These are phyloP conservation scores for Metarhizium album DNA, from an alignment of 2,329 filamentous ascomycete genomes.

Conservation along the genomic window DNA sequence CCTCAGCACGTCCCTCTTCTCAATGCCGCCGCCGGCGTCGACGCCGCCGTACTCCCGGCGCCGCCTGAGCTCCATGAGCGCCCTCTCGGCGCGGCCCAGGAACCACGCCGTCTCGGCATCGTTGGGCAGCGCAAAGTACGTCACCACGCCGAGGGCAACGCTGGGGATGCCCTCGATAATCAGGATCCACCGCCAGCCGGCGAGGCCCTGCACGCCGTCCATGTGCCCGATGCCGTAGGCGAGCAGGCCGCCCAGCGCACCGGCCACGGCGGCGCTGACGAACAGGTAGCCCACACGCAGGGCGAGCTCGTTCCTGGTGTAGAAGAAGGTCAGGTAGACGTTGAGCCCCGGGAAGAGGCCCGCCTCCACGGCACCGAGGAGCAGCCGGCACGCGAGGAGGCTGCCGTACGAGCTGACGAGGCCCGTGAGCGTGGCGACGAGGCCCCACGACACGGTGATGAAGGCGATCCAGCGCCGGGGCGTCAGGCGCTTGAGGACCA, in stretches of 20 bases:
- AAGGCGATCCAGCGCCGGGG: constrained; percentile 54
- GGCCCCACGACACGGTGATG: constrained; percentile 54
- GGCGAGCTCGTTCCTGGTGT: constrained; percentile 62
- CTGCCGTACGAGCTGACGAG: constrained; percentile 54
- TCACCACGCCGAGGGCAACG: constrained; percentile 22
- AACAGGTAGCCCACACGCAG: constrained; percentile 65
- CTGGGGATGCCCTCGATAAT: constrained; percentile 40
- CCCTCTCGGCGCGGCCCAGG: constrained; percentile 46
- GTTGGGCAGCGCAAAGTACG: constrained; percentile 25
- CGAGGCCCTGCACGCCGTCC: constrained; percentile 52
- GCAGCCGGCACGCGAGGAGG: constrained; percentile 56
- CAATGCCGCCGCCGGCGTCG: constrained; percentile 33
- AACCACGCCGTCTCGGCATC: constrained; percentile 45
- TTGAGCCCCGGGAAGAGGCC: constrained; percentile 60
- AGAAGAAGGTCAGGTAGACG: constrained; percentile 65
- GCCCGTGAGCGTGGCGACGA: constrained; percentile 60
- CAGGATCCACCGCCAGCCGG: constrained; percentile 64
- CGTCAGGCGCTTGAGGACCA: constrained; percentile 51
- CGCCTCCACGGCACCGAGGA: constrained; percentile 59
- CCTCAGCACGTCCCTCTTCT: constrained; percentile 50
- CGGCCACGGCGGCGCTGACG: constrained; percentile 58
- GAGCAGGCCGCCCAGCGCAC: constrained; percentile 60
- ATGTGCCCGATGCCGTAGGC: constrained; percentile 66
- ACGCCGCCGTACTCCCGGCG: constrained; percentile 37
- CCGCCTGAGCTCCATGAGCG: constrained; percentile 44